Evolutionary conservation across 257 asterid genomes (phyloP).

Genomic region (Capsicum rhomboideum): DNA sequence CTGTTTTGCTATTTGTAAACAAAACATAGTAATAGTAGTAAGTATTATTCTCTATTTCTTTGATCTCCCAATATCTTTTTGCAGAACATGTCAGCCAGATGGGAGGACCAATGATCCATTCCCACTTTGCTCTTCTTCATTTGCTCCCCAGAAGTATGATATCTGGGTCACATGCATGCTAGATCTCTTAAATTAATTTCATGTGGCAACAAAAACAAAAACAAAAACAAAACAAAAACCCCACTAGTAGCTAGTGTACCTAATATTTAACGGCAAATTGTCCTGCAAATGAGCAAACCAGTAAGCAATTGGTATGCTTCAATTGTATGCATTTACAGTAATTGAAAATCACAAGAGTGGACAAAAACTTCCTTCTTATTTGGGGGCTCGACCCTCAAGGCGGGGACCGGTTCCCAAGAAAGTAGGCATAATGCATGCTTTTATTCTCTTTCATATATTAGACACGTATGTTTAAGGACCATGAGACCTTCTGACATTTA

Average conservation of each 20-base stretch:
- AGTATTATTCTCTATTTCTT: not conserved
- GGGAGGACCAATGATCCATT: slow-evolving; percentile 10
- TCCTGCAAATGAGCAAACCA: not conserved
- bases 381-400: slow-evolving; percentile 45
- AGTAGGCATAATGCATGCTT: slow-evolving; percentile 11
- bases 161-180: slow-evolving; percentile 43
- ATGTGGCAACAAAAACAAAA: not conserved
- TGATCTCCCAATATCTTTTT: not conserved
- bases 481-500: slow-evolving; percentile 2
- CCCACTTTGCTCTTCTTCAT: slow-evolving; percentile 20
- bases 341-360: not conserved
- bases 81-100: slow-evolving; percentile 20
- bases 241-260: slow-evolving; percentile 8
- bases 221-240: not conserved
- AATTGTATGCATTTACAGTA: not conserved
- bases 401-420: slow-evolving; percentile 32
- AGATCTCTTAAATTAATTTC: not conserved
- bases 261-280: not conserved
- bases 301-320: not conserved
- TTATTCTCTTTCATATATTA: not conserved
- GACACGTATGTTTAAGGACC: slow-evolving; percentile 18
- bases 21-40: not conserved
- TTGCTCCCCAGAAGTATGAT: slow-evolving; percentile 42
- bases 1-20: not conserved
- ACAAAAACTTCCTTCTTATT: not conserved